Base-by-base conservation (phyloP, 495 filamentous ascomycete species). In the Penicillium maclennaniae region DNA sequence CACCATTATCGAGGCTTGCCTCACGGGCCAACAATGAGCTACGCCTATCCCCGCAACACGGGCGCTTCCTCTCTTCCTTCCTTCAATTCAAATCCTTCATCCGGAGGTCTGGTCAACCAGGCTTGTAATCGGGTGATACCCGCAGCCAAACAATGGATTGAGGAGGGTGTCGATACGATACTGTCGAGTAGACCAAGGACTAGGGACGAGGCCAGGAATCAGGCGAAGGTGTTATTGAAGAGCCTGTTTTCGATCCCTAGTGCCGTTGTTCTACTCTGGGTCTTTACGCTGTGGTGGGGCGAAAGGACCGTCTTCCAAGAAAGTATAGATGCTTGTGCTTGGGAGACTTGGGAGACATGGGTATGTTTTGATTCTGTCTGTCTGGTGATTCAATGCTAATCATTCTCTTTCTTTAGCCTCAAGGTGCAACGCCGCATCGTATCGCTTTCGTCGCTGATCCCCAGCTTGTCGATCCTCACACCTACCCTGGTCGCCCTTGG, bases 381-480 rank as follows among this genome's bases (percentile, higher is more conserved):
- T 7, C 61, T 27, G 7, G 9, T 28, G 40, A 16, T 21, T 7
- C 12, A 28, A 17, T 28, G 27, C 21, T 25, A 5, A 15, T 45
- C n/a, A 41, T 10, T 45, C 26, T 47, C 53, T 42, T 5, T 47
- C 0, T 46, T 2, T 49, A 96, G 93, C 89, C 89, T 52, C 63
- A 74, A 56, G 81, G 74, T 55, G 89, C 91, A 17, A 80, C 76
- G 23, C 95, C 95, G 2, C 91, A 97, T 69, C 89, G 87, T 64
- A 76, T 97, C 49, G 81, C 87, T 46, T 86, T 99, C 61, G 76
- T 99, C 51, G 92, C 95, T 37, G 95, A 99, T 65, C 95, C 95
- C n/a, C 95, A 99, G 67, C 79, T 99, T 31, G 90, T 96, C 60
- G 95, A 99, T 70, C 89, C 92, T 26, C 93, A 99, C 66, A 93